Conservation (phyloP, 2,329 filamentous ascomycete species). For the Aspergillus tubingensis region DNA sequence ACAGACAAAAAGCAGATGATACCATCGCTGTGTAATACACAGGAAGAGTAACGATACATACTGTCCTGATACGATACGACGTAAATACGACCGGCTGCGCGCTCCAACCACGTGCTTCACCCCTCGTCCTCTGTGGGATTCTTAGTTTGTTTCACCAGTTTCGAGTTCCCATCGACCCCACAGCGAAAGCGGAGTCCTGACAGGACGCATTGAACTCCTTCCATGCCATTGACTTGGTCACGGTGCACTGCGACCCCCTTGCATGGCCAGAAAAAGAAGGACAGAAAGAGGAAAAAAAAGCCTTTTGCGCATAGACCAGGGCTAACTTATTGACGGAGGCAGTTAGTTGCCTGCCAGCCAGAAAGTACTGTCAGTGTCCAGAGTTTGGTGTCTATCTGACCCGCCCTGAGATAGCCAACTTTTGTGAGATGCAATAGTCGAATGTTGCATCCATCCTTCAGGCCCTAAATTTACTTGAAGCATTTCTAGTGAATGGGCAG, state of each 20-base stretch:
- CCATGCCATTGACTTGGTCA: background rate
- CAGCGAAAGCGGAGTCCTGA: slow-evolving; percentile 3
- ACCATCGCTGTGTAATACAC: background rate
- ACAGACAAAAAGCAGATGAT: background rate
- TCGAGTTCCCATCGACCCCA: slow-evolving; percentile 5
- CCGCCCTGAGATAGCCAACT: background rate
- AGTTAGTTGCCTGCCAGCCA: background rate
- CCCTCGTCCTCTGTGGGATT: slow-evolving; percentile 1
- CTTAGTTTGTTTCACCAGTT: slow-evolving; percentile 10
- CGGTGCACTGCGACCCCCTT: background rate
- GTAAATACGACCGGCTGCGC: background rate
- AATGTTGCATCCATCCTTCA: background rate
- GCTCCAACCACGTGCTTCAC: slow-evolving; percentile 7
- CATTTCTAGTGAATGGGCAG: background rate
- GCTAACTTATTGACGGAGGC: background rate
- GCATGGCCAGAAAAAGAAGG: background rate
- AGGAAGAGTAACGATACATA: background rate
- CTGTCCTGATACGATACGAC: background rate
- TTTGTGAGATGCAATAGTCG: background rate
- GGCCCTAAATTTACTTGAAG: background rate
- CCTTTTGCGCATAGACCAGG: background rate
- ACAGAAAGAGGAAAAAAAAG: background rate
- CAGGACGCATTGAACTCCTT: slow-evolving; percentile 9
- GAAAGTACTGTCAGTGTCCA: background rate
- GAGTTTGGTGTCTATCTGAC: background rate